These are phyloP conservation scores for Aspergillus luchuensis DNA, from an alignment of 2,329 filamentous ascomycete species.

Conservation along the genomic window DNA sequence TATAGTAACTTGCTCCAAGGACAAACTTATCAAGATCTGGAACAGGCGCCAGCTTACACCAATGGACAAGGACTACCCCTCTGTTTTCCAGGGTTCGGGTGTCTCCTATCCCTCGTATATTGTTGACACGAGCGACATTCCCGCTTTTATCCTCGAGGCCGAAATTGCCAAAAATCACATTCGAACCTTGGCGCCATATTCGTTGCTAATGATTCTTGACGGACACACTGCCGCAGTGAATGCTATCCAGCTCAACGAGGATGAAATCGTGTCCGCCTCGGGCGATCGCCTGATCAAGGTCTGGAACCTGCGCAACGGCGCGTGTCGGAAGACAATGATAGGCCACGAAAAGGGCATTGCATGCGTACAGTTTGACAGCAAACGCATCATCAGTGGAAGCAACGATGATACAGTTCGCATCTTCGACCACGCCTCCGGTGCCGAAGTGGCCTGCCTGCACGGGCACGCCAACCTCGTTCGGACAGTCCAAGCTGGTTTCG, in stretches of 20 bases:
- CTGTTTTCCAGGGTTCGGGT: slow-evolving; percentile 43
- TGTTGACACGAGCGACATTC: slow-evolving; percentile 49
- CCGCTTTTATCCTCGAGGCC: slow-evolving; percentile 47
- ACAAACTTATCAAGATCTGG: slow-evolving; percentile 96
- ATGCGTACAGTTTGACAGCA: slow-evolving; percentile 93
- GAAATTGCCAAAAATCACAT: slow-evolving; percentile 45
- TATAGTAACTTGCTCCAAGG: slow-evolving; percentile 94
- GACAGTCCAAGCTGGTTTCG: slow-evolving; percentile 93
- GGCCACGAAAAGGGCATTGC: slow-evolving; percentile 95
- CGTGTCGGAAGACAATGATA: slow-evolving; percentile 73
- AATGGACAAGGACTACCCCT: slow-evolving; percentile 49
- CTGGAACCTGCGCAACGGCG: slow-evolving; percentile 84
- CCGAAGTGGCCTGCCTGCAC: slow-evolving; percentile 84
- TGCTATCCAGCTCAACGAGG: slow-evolving; percentile 83
- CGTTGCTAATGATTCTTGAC: slow-evolving; percentile 74
- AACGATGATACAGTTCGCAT: slow-evolving; percentile 96
- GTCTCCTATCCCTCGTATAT: slow-evolving; percentile 57
- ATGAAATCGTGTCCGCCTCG: slow-evolving; percentile 90
- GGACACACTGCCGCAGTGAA: slow-evolving; percentile 93
- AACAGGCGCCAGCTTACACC: slow-evolving; percentile 70
- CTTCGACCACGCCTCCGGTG: slow-evolving; percentile 80
- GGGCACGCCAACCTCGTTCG: slow-evolving; percentile 84
- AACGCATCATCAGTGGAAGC: slow-evolving; percentile 90
- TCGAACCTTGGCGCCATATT: slow-evolving; percentile 63
- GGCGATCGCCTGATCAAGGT: slow-evolving; percentile 92